Evolutionary conservation across 208 protist species (phyloP), one percentile per base, ranked within the genome.

Genomic region (Leishmania arabica): DNA sequence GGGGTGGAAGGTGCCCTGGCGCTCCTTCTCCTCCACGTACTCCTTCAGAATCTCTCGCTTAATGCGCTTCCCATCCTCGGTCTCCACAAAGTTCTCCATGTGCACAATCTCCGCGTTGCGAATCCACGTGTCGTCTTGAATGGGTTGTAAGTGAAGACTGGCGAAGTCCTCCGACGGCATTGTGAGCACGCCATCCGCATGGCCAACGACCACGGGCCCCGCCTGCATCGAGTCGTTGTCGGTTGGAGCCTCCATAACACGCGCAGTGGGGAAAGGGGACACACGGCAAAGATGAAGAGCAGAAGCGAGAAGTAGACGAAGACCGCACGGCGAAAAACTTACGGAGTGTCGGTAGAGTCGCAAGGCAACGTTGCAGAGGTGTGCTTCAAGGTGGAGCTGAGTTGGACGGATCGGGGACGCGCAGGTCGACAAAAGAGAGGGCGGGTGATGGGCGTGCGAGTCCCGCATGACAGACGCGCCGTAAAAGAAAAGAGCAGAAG

Each of bases 101-200:
- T 92, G 84, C 19, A 96, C 91, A 66, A 96, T 85, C 49, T 95
- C 88, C 24, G 89, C 89, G 2, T 90, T 80, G 1, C 94, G 91
- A 56, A 97, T 92, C 94, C 94, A 97, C 13, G 87, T 92, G 84
- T 97, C 94, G 81, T 97, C 94, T 78, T 95, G 85, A 5, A 97
- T 84, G n/a, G 91, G 93, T 51, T 93, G 90, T 15, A 94, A 47
- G 68, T 92, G 93, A 40, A 92, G 78, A 21, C 84, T 86, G 27
- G 92, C 84, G 19, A 97, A 92, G 6, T 96, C 91, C 51, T 93
- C 89, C 31, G 89, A 78, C 7, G 94, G 92, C 83, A 95, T 91
- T 17, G 85, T 87, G 65, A 95, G 85, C 7, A 86, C 68, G 1
- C 45, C 78, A 13, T 75, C 66, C 11, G 47, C 47, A 15, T 70